phyloP scores from a whole-genome alignment of 768 basidiomycete species.

The Boletus tomentosulus region DNA sequence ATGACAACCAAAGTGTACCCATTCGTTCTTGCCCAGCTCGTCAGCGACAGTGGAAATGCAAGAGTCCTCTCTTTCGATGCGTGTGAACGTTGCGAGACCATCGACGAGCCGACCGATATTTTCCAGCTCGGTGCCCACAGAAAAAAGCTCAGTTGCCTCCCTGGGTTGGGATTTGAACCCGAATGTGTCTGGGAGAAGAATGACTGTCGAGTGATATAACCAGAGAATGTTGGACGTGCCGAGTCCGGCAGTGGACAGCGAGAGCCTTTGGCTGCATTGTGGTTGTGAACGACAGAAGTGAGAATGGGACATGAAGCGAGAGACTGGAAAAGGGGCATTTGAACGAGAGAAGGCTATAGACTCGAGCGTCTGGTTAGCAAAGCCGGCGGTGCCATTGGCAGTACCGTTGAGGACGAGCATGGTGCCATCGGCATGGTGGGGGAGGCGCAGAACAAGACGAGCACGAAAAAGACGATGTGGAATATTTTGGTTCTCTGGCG shows the following conservation, averaged over 20 bases:
- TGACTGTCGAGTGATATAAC: constrained; percentile 87
- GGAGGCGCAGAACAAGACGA: constrained; percentile 45
- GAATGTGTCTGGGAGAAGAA: constrained; percentile 84
- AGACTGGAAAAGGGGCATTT: constrained; percentile 36
- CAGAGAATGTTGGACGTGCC: constrained; percentile 62
- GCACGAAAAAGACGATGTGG: constrained; percentile 47
- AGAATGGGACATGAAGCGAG: constrained; percentile 77
- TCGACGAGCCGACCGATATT: too few relatives aligned
- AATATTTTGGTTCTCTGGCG: neutral
- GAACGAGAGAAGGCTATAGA: too few relatives aligned
- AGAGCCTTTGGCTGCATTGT: constrained; percentile 61
- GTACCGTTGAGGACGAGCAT: too few relatives aligned
- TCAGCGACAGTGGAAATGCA: too few relatives aligned
- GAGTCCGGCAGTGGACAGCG: constrained; percentile 69
- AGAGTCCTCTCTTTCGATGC: too few relatives aligned
- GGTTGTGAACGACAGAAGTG: constrained; percentile 82
- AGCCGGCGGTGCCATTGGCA: too few relatives aligned
- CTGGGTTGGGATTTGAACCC: constrained; percentile 15
- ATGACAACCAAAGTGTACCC: too few relatives aligned
- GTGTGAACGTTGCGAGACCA: too few relatives aligned
- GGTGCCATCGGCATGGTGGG: constrained; percentile 46
- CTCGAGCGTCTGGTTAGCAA: too few relatives aligned
- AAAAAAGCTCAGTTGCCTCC: too few relatives aligned
- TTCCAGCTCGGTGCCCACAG: too few relatives aligned
- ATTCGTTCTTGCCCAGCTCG: too few relatives aligned